Conservation (phyloP, 202 grass and related monocot genomes). For the Digitaria exilis region DNA sequence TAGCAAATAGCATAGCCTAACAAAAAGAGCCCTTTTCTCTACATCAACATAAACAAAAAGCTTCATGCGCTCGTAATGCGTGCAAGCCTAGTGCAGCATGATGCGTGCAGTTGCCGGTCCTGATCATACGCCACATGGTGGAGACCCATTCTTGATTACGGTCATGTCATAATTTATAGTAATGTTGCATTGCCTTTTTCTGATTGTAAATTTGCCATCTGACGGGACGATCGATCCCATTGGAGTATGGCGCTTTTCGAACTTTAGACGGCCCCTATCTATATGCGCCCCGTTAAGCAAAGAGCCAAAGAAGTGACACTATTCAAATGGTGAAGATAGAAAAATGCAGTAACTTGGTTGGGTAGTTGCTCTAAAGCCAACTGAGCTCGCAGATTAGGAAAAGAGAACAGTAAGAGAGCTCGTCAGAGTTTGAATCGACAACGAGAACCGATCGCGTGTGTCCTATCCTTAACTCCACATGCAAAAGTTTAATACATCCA, state of each 20-base stretch:
- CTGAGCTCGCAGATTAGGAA: conserved; percentile 1
- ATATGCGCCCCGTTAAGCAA: conserved; percentile 9
- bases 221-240: background rate
- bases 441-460: background rate
- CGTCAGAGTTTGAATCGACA: conserved; percentile 1
- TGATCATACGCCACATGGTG: conserved; percentile 38
- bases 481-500: background rate
- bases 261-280: background rate
- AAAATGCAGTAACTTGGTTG: background rate
- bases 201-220: conserved; percentile 1
- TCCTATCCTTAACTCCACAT: background rate
- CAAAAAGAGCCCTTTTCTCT: background rate
- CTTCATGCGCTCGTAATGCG: conserved; percentile 23
- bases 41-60: conserved; percentile 10
- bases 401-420: conserved; percentile 20
- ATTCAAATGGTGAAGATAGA: conserved; percentile 5
- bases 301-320: background rate
- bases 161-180: conserved; percentile 36
- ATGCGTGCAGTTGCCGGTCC: conserved; percentile 8
- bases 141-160: conserved; percentile 38
- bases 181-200: conserved; percentile 25
- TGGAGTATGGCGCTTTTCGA: background rate
- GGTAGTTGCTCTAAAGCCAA: background rate
- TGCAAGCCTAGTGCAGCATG: background rate
- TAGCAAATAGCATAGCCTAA: background rate